Evolutionary conservation across 768 basidiomycete genomes (phyloP), one percentile per base, ranked within the genome.

Genomic region (Termitomyces sp.): DNA sequence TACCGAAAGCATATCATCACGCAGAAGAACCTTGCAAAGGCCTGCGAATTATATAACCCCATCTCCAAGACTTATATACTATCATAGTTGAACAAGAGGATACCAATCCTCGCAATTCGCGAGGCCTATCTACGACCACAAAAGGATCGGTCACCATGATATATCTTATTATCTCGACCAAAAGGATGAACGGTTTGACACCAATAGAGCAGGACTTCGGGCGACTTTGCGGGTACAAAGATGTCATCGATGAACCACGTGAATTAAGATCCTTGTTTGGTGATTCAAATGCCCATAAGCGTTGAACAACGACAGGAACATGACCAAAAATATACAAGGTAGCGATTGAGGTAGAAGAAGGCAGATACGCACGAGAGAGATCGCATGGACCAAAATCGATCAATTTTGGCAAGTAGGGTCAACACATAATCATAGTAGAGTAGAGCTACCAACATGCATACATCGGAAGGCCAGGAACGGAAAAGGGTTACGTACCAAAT

Each of bases 341-440:
- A 81, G 14, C 79, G 76, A 55, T 76, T 79, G 40, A 72, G 37
- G 51, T 75, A 72, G 63, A 80, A 80, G 30, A 80, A 66, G 17
- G 66, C 51, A 14, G 68, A 70, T 4, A 59, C 67, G 68, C 69
- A 71, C n/a, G 68, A 70, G 3, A 71, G 32, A 10, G 60, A 64
- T 6, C 58, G 55, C 37, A 63, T 56, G 10, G 41, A 59, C 81
- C 82, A 83, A 63, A 76, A 79, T 5, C 71, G 68, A 19, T 70
- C 67, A 25, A 76, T 62, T 63, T 83, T 81, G 14, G 60, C 59
- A 1, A 62, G 55, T 0, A 83, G 56, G 0, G 82, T 83, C 54
- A 82, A 66, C 12, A 72, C 23, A 55, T 77, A 81, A 60, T 44
- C 43, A 14, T 44, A 44, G 43, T 44, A 44, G 27, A 44, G 43